Evolutionary conservation across 192 early-diverging fungal genomes (phyloP).

Genomic region (Allomyces macrogynus): DNA sequence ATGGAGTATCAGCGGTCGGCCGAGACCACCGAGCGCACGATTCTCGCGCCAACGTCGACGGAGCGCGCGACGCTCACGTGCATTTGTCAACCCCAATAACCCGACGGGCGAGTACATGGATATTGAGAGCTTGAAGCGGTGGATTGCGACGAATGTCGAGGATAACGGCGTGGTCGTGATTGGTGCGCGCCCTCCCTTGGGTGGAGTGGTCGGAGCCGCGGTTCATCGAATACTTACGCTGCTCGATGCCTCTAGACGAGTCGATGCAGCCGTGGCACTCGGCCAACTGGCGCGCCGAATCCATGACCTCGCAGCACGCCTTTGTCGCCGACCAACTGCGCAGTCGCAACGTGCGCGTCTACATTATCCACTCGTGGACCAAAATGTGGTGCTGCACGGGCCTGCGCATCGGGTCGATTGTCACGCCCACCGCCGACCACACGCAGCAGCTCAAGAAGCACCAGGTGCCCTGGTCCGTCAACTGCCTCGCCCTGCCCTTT

Average conservation of each 20-base stretch:
- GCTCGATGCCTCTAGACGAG: slow-evolving; percentile 29
- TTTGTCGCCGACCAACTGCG: slow-evolving; percentile 38
- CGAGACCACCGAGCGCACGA: slow-evolving; percentile 42
- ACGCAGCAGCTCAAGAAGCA: slow-evolving; percentile 51
- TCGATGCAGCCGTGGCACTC: slow-evolving; percentile 92
- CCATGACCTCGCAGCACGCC: slow-evolving; percentile 51
- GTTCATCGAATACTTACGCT: too few species aligned
- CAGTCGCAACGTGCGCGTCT: slow-evolving; percentile 49
- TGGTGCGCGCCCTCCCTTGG: slow-evolving; percentile 20
- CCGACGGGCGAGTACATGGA: slow-evolving; percentile 72
- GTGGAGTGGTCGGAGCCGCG: too few species aligned
- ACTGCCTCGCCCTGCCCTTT: slow-evolving; percentile 66
- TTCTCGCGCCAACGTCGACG: slow-evolving; percentile 31
- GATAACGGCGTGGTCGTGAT: slow-evolving; percentile 63
- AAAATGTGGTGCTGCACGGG: slow-evolving; percentile 88
- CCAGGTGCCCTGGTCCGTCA: slow-evolving; percentile 86
- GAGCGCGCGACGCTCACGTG: slow-evolving; percentile 50
- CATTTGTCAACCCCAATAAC: slow-evolving; percentile 84
- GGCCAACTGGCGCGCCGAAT: slow-evolving; percentile 53
- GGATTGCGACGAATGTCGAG: slow-evolving; percentile 52
- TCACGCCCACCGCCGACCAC: slow-evolving; percentile 59
- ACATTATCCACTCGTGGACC: slow-evolving; percentile 84
- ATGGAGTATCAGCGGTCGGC: slow-evolving; percentile 80
- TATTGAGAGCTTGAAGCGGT: slow-evolving; percentile 47
- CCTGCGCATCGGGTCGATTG: slow-evolving; percentile 65